Percentiles rank a stretch among this genome's conserved stretches.
Conservation (phyloP, 108 stramenopile species). For the Skeletonema marinoi region DNA sequence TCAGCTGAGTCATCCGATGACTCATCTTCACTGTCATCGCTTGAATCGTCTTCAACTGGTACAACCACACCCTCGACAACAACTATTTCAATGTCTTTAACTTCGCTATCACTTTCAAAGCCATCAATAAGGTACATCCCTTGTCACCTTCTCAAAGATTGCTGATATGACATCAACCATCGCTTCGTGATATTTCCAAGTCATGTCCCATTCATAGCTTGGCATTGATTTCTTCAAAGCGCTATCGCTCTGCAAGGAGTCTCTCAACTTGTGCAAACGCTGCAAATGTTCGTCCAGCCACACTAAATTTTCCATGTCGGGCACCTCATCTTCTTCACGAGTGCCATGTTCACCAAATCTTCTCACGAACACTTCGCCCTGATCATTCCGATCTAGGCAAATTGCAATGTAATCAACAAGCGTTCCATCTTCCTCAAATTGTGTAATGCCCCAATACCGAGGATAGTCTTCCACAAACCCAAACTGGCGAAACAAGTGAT, state of each 20-base stretch:
- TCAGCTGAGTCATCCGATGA: too few relatives aligned
- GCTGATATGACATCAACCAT: constrained; percentile 29
- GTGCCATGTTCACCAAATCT: background rate
- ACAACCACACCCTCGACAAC: too few relatives aligned
- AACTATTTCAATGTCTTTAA: too few relatives aligned
- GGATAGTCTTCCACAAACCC: constrained; percentile 51
- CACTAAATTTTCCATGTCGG: constrained; percentile 16
- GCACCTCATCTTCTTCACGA: constrained; percentile 17
- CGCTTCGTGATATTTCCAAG: constrained; percentile 35
- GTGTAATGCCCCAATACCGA: background rate
- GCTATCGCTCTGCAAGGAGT: constrained; percentile 11
- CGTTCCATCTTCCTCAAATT: background rate
- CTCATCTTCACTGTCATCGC: too few relatives aligned
- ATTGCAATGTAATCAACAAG: constrained; percentile 28
- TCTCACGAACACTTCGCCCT: background rate
- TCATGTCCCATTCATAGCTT: constrained; percentile 40
- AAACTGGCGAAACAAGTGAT: constrained; percentile 35
- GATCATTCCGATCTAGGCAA: constrained; percentile 28
- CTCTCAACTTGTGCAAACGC: constrained; percentile 16
- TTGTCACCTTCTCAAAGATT: background rate
- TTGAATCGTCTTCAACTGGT: too few relatives aligned
- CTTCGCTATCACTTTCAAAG: too few relatives aligned
- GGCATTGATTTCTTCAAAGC: constrained; percentile 33
- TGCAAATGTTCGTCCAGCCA: constrained; percentile 24
- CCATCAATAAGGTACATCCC: background rate